Base-by-base conservation (phyloP, 345 rosid genomes). In the Euphorbia tirucalli region DNA sequence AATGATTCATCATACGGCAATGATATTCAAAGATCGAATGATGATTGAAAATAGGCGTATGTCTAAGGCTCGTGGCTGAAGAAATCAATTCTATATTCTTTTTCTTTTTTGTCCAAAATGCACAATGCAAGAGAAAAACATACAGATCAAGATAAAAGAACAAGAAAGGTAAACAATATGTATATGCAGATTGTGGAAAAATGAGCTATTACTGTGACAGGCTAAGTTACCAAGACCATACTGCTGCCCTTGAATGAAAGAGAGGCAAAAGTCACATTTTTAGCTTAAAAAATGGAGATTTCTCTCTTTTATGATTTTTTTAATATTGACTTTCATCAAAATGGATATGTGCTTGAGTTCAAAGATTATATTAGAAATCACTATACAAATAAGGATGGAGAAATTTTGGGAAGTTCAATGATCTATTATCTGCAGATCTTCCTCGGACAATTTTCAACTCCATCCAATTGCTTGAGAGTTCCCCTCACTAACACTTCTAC, bases 261-360 rank as follows among this genome's bases (percentile, higher is more conserved):
- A 68, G 32, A 24, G 46, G 68, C 50, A 61, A 3, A 48, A 15
- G 2, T 11, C 3, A 32, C 28, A n/a, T 50, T 68, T 15, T n/a
- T 16, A 55, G 72, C 72, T 24, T 37, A 37, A 35, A 69, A 68
- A 35, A 18, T 16, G 66, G 46, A 18, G 71, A 69, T 11, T 11
- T 27, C 31, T 50, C 32, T 7, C 30, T 37, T 2, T 13, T 32
- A 37, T 52, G 28, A 68, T n/a, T n/a, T n/a, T 30, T 11, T 21
- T 31, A 52, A 65, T 5, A 14, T n/a, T 30, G 44, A 52, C n/a
- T 52, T 54, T 49, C 28, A 32, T 31, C 30, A 32, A 2, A 19
- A n/a, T 30, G 21, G 19, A 55, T 50, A 14, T 11, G 25, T 41
- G 15, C 61, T 35, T 37, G 13, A 57, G 35, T 37, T 1, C 13